Conservation (phyloP, 2,329 filamentous ascomycete genomes). For the Phaeosphaeria sp. region DNA sequence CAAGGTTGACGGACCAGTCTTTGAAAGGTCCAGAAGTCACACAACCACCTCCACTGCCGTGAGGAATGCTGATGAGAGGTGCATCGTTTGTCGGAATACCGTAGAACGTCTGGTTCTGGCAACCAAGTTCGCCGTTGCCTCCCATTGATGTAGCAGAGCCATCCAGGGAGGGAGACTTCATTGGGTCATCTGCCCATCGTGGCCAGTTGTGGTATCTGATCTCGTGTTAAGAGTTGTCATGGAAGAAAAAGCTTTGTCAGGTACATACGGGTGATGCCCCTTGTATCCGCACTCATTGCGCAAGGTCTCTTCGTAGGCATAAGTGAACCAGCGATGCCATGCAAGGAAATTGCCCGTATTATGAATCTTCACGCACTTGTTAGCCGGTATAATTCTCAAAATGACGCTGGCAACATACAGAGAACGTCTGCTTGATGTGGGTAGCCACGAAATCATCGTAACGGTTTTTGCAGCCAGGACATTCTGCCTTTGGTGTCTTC, state of each 20-base stretch:
- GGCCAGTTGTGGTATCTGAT: conserved; percentile 35
- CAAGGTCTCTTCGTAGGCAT: conserved; percentile 35
- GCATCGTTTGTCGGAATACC: conserved; percentile 29
- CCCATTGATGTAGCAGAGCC: conserved; percentile 56
- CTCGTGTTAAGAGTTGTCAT: background rate
- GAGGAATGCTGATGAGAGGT: conserved; percentile 48
- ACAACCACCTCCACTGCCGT: conserved; percentile 62
- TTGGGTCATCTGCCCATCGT: conserved; percentile 31
- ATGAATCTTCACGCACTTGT: conserved; percentile 19
- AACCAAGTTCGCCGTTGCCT: conserved; percentile 52
- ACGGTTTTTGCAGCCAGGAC: conserved; percentile 35
- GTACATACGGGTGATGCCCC: conserved; percentile 30
- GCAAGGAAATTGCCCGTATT: conserved; percentile 38
- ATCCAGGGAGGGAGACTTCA: conserved; percentile 60
- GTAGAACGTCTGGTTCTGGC: conserved; percentile 31
- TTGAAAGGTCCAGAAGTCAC: conserved; percentile 59
- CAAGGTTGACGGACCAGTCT: conserved; percentile 53
- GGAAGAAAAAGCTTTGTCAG: background rate
- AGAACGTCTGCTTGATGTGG: conserved; percentile 39
- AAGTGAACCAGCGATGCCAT: conserved; percentile 38
- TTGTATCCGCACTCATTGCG: conserved; percentile 39
- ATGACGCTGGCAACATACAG: conserved; percentile 10
- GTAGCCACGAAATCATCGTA: conserved; percentile 42
- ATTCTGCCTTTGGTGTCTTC: conserved; percentile 31
- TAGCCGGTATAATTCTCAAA: background rate